phyloP scores from a whole-genome alignment of 75 land plant species.

The Isoetes taiwanensis region DNA sequence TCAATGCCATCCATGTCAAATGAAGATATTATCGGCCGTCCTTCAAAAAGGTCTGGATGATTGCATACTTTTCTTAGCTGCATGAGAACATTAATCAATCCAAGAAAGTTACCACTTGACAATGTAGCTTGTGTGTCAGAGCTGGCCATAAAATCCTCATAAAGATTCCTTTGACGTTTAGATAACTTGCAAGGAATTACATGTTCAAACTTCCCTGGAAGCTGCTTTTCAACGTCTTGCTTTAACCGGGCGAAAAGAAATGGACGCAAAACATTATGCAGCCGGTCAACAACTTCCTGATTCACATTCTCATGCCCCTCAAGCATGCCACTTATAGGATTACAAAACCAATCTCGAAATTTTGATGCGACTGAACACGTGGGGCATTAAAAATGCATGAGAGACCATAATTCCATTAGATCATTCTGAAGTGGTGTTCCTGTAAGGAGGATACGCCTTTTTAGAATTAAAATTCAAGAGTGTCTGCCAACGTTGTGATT shows the following conservation, averaged over 20 bases:
- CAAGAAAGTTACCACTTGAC: slow-evolving; percentile 83
- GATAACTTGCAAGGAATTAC: slow-evolving; percentile 86
- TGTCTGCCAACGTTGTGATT: slow-evolving; percentile 99
- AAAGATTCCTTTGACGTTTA: slow-evolving; percentile 80
- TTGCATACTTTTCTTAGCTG: slow-evolving; percentile 98
- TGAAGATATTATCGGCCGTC: slow-evolving; percentile 91
- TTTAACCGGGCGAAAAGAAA: slow-evolving; percentile 86
- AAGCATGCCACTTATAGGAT: slow-evolving; percentile 95
- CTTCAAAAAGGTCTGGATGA: slow-evolving; percentile 98
- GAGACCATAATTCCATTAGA: slow-evolving; percentile 97
- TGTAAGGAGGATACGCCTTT: slow-evolving; percentile 84
- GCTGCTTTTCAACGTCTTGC: slow-evolving; percentile 98
- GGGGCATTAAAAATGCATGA: slow-evolving; percentile 99
- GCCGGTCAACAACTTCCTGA: slow-evolving; percentile 82
- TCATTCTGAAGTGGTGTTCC: slow-evolving; percentile 99
- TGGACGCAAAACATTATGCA: slow-evolving; percentile 98
- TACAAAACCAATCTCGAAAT: slow-evolving; percentile 97
- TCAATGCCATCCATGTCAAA: slow-evolving; percentile 91
- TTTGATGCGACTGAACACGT: slow-evolving; percentile 96
- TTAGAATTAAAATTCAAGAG: slow-evolving; percentile 94
- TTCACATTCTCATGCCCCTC: slow-evolving; percentile 95
- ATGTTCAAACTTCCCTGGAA: slow-evolving; percentile 88
- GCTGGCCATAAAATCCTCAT: slow-evolving; percentile 98
- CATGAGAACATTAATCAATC: slow-evolving; percentile 92
- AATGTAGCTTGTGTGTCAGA: slow-evolving; percentile 98